Evolutionary conservation across 345 rosid species (phyloP), one percentile per base, ranked within the genome.

Genomic region (Camelina hispida): DNA sequence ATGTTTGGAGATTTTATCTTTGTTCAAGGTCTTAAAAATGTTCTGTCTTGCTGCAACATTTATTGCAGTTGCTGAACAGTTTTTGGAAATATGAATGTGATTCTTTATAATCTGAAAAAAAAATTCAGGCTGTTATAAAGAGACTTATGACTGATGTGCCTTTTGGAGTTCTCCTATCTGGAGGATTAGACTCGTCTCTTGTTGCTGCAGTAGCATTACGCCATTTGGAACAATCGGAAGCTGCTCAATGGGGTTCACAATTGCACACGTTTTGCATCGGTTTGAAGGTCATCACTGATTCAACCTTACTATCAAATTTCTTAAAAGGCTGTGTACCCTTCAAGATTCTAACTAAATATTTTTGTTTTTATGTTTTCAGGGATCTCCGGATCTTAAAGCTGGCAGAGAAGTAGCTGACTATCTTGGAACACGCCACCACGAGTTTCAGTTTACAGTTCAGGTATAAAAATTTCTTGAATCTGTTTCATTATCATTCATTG

Each of bases 71-170:
- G 23, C 25, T 30, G 38, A 32, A 30, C 5, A 30, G 56, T 18
- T 9, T 48, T 68, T 14, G 9, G 35, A 59, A 51, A 17, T 25
- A 32, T 44, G 57, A 34, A 76, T 17, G 43, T 58, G 66, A 44
- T 30, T 11, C 4, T 53, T n/a, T n/a, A 20, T 9, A 5, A 18
- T 57, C 58, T 48, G 66, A 47, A 22, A 15, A 47, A 47, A 6
- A 51, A 64, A 20, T 34, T 35, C 79, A 90, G 96, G 93, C 96
- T 77, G 93, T 90, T 57, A 30, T 83, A 38, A 90, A 87, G 82
- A 81, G 96, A 78, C 91, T 88, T 59, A 90, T 90, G 96, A 85
- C 96, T 17, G 93, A 90, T 78, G 93, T 90, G 20, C 96, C 93
- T 50, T 90, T 88, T 72, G 96, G 96, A 34, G 96, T 90, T 38